A percentile compares a stretch with the other conserved stretches of the same genome.
Evolutionary conservation across 2,329 filamentous ascomycete genomes (phyloP).

Genomic region (Alternaria burnsii): DNA sequence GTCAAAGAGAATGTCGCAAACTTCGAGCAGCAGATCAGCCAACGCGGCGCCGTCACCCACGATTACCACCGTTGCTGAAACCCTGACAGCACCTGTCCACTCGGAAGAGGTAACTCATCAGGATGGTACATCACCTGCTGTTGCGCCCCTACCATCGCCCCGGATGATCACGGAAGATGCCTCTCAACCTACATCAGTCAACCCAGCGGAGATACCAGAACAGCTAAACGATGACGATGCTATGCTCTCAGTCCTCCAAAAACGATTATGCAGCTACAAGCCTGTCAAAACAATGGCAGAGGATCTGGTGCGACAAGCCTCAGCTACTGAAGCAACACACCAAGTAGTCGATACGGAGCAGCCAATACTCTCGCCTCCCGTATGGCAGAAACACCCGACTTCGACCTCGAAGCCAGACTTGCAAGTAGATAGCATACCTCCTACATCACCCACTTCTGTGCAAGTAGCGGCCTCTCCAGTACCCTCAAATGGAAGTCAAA

Average conservation of each 20-base stretch:
- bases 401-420: neutral
- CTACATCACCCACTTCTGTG: neutral
- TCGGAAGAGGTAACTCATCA: neutral
- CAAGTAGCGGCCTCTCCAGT: neutral
- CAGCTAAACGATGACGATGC: constrained; percentile 4
- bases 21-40: neutral
- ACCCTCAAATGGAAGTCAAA: neutral
- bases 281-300: constrained; percentile 2
- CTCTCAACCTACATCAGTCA: neutral
- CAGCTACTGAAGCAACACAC: neutral
- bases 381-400: neutral
- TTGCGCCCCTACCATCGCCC: neutral
- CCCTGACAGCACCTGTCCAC: neutral
- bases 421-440: neutral
- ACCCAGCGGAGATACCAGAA: neutral
- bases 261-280: constrained; percentile 4
- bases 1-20: neutral
- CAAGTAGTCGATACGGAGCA: neutral
- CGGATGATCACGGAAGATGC: neutral
- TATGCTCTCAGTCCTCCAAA: constrained; percentile 11
- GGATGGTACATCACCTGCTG: too few relatives aligned
- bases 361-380: neutral
- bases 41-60: neutral
- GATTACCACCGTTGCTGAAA: neutral
- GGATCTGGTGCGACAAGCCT: neutral